Base-by-base conservation (phyloP, 306 rosid species). In the Pterocarpus macrocarpus region DNA sequence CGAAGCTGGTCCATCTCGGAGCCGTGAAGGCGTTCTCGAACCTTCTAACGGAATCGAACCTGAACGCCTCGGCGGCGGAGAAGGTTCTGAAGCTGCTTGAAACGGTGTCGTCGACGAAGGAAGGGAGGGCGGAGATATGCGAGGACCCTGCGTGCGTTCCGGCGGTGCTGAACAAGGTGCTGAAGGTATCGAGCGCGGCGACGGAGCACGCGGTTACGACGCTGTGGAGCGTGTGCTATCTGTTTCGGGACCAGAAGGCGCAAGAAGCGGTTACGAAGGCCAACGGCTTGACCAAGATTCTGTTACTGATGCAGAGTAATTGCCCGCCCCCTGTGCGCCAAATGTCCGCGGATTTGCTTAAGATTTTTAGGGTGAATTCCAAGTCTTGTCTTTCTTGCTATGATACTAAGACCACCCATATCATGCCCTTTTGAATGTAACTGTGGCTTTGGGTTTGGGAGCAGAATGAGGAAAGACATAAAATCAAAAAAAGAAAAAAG, bases 231-330 rank as follows among this genome's bases (percentile, higher is more conserved):
- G 89, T 95, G 13, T 95, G 98, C 6, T 93, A 90, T 75, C 57
- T 92, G 66, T 90, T 90, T 76, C 73, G 97, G 2, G 94, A 90
- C 64, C 80, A 87, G 67, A 85, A 76, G 69, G 97, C 98, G 8
- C 95, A 88, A 30, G 94, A 92, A 49, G 87, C 90, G 4, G 92
- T 92, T 58, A 88, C 89, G 2, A 85, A 82, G 66, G 96, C 97
- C 0, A 92, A 95, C 2, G 99, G 99, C 0, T 84, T 90, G 61
- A 90, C 99, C 1, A 95, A 93, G 89, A 90, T 93, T 34, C 79
- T 95, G 79, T 90, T 95, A 67, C 66, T 95, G 76, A 93, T 95
- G 96, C 99, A 95, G 88, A 93, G 94, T 53, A 90, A 95, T 83
- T 95, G 98, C 79, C 77, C 97, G 17, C 88, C 91, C 0, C 44